These are phyloP conservation scores for Penicillium olsonii DNA, from an alignment of 2,329 filamentous ascomycete genomes.

Conservation along the genomic window DNA sequence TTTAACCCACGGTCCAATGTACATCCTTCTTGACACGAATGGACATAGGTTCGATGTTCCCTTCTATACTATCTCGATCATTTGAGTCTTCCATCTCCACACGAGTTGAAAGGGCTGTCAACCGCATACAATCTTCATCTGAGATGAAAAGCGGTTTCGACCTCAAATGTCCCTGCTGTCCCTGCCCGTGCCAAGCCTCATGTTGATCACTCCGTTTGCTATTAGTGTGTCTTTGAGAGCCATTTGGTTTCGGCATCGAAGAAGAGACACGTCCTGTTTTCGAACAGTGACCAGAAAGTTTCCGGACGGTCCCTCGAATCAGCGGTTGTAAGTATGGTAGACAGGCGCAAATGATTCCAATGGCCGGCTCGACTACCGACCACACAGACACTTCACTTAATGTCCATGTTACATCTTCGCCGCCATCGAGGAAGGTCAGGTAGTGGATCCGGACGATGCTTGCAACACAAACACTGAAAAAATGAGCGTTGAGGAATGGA, in stretches of 20 bases:
- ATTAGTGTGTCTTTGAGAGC: background rate
- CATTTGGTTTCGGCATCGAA: background rate
- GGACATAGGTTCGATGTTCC: constrained; percentile 13
- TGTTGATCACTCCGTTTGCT: background rate
- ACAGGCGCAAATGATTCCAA: constrained; percentile 23
- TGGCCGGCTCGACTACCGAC: constrained; percentile 20
- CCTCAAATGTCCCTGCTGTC: background rate
- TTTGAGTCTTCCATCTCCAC: constrained; percentile 6
- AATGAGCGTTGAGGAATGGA: background rate
- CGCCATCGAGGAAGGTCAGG: constrained; percentile 3
- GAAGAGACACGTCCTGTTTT: background rate
- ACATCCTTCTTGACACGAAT: constrained; percentile 16
- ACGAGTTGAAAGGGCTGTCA: constrained; percentile 3
- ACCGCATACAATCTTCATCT: constrained; percentile 1
- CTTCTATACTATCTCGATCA: constrained; percentile 3
- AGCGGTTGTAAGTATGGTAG: constrained; percentile 24
- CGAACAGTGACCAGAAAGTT: background rate
- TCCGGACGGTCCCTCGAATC: constrained; percentile 6
- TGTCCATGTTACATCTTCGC: constrained; percentile 15
- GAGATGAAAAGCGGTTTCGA: background rate
- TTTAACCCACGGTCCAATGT: constrained; percentile 8
- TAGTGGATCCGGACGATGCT: constrained; percentile 20
- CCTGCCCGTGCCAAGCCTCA: background rate
- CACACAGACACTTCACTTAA: constrained; percentile 19
- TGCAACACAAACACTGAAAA: constrained; percentile 16